Base-by-base conservation (phyloP, 495 filamentous ascomycete species). In the Glutinoglossum americanum region DNA sequence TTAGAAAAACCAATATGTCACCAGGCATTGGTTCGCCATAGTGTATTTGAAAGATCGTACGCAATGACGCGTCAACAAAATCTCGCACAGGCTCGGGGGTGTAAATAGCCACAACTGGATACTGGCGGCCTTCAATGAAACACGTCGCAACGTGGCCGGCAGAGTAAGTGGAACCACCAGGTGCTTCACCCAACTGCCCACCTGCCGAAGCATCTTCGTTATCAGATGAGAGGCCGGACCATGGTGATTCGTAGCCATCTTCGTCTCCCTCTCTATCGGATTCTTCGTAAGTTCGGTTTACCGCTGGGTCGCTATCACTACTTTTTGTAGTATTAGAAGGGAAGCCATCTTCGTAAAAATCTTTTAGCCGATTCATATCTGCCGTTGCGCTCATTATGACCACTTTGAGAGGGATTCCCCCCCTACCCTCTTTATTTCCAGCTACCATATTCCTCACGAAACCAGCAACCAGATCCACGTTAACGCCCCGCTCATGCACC, bases 321-420 rank as follows among this genome's bases (percentile, higher is more conserved):
- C 57, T 59, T 1, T 54, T 55, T 23, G 30, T 11, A 51, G 19
- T 3, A 13, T 21, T 41, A 7, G 11, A 28, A 3, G 19, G 55
- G 59, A 62, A 70, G 13, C 67, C 73, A 13, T 70, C 71, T 47
- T 76, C 74, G 64, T 94, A 95, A 68, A 94, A 97, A 0, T 72
- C 69, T 45, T 77, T 73, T 27, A 96, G 76, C 57, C 72, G 79
- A 58, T 88, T 83, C 61, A 92, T 80, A 67, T 96, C 87, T 19
- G 87, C 84, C 17, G 93, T 99, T 54, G 93, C 93, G 71, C 88
- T 94, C 93, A 99, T 99, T 62, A 96, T 78, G 17, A 93, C 77
- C 10, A 95, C 82, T 65, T 95, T 97, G 58, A 97, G 70, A 0
- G 83, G 79, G 45, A 85, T 68, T 11, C 83, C 83, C 19, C 79